Evolutionary conservation across 148 eudicot species (phyloP).

Genomic region (Arbutus unedo): DNA sequence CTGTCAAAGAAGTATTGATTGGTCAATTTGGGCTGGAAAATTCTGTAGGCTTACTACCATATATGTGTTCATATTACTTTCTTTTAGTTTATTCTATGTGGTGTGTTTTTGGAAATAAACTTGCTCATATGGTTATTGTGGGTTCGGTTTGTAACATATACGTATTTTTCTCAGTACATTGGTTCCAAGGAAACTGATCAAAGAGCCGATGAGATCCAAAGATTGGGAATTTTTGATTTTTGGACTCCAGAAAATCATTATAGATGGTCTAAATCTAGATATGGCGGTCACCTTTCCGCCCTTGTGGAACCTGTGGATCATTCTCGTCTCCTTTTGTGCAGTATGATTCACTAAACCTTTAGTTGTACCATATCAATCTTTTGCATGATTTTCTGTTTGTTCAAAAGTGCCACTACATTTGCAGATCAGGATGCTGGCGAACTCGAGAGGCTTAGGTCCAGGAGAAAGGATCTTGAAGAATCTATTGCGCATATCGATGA

Average conservation of each 20-base stretch:
- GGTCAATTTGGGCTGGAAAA: constrained; percentile 62
- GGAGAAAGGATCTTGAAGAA: constrained; percentile 52
- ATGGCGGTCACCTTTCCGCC: constrained; percentile 82
- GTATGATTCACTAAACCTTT: constrained; percentile 40
- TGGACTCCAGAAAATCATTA: constrained; percentile 98
- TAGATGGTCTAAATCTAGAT: constrained; percentile 76
- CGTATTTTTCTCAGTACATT: constrained; percentile 50
- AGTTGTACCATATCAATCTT: not conserved
- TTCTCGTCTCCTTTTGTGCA: constrained; percentile 58
- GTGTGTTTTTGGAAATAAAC: constrained; percentile 12
- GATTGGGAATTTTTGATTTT: constrained; percentile 60
- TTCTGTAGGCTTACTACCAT: constrained; percentile 52
- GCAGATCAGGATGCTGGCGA: constrained; percentile 74
- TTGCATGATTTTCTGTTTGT: not conserved
- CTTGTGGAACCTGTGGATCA: constrained; percentile 55
- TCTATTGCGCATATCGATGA: constrained; percentile 37
- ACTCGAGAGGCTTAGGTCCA: constrained; percentile 46
- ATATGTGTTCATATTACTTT: not conserved
- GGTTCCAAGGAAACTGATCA: constrained; percentile 75
- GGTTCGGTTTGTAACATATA: constrained; percentile 6
- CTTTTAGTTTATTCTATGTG: not conserved
- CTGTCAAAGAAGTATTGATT: constrained; percentile 76
- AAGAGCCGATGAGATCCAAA: constrained; percentile 66
- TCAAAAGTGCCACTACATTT: constrained; percentile 10
- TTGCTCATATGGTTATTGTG: not conserved